These are phyloP conservation scores for Populus pruinosa DNA, from an alignment of 345 rosid genomes.

Conservation along the genomic window DNA sequence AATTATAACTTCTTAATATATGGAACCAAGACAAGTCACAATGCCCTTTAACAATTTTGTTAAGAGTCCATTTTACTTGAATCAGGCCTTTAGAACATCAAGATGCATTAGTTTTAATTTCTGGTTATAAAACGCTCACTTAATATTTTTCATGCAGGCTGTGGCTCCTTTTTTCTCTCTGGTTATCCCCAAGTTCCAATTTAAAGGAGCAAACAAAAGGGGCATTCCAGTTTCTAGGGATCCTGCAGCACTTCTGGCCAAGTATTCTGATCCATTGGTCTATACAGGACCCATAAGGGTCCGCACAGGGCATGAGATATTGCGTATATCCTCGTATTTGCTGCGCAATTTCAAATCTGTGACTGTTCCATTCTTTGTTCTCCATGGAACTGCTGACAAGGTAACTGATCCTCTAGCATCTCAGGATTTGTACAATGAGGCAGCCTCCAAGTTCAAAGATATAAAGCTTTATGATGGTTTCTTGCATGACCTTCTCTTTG, in stretches of 20 bases:
- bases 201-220: conserved; percentile 97
- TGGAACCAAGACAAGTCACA: not conserved
- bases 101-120: not conserved
- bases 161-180: conserved; percentile 88
- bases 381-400: conserved; percentile 87
- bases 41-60: not conserved
- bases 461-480: conserved; percentile 87
- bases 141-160: conserved; percentile 45
- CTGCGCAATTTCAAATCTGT: conserved; percentile 61
- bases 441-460: conserved; percentile 75
- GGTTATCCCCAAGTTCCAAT: conserved; percentile 75
- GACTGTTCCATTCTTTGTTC: conserved; percentile 81
- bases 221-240: conserved; percentile 96
- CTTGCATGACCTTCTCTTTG: conserved; percentile 91
- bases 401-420: conserved; percentile 95
- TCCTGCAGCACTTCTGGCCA: conserved; percentile 84
- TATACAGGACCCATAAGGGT: conserved; percentile 97
- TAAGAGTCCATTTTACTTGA: not conserved
- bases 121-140: not conserved
- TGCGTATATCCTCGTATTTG: conserved; percentile 74
- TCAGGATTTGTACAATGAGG: conserved; percentile 69
- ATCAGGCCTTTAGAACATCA: not conserved
- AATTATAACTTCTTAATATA: not conserved
- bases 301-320: conserved; percentile 90
- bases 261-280: conserved; percentile 90